A percentile compares a stretch with the other conserved stretches of the same genome.
Conservation (phyloP, 176 grass and related monocot genomes). For the Carex scoparia region DNA sequence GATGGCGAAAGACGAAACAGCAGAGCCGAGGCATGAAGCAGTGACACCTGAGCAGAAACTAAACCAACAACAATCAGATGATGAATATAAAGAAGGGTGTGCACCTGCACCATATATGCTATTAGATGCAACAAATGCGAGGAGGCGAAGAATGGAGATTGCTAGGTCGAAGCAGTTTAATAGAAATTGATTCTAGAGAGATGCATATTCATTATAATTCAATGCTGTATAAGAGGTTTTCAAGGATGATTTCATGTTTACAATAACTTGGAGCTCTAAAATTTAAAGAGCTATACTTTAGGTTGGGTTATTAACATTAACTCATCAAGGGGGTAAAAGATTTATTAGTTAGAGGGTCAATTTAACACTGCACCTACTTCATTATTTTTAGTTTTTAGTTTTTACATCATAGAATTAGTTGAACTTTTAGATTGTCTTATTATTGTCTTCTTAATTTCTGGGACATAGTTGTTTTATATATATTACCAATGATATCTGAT, state of each 20-base stretch:
- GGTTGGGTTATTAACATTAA: not conserved
- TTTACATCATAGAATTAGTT: too few relatives aligned
- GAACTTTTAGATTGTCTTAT: too few relatives aligned
- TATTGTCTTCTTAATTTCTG: too few relatives aligned
- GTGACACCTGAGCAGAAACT: not conserved
- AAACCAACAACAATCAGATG: not conserved
- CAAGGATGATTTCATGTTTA: not conserved
- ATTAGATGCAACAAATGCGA: not conserved
- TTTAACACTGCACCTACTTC: not conserved
- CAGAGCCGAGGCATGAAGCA: not conserved
- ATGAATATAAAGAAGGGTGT: not conserved
- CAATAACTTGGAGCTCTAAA: not conserved
- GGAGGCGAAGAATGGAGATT: not conserved
- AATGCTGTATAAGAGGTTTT: not conserved
- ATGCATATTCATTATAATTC: not conserved
- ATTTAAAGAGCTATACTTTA: not conserved
- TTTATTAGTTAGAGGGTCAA: not conserved
- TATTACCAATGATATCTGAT: too few relatives aligned
- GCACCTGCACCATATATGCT: not conserved
- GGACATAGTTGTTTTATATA: too few relatives aligned
- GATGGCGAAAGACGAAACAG: not conserved
- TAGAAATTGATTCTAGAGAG: too few relatives aligned
- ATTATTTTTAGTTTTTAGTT: too few relatives aligned
- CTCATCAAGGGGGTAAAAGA: not conserved
- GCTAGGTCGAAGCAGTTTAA: not conserved